Percentiles rank a stretch among this genome's conserved stretches.
phyloP scores from a whole-genome alignment of 495 filamentous ascomycete genomes.

The Staphylotrichum longicolle region DNA sequence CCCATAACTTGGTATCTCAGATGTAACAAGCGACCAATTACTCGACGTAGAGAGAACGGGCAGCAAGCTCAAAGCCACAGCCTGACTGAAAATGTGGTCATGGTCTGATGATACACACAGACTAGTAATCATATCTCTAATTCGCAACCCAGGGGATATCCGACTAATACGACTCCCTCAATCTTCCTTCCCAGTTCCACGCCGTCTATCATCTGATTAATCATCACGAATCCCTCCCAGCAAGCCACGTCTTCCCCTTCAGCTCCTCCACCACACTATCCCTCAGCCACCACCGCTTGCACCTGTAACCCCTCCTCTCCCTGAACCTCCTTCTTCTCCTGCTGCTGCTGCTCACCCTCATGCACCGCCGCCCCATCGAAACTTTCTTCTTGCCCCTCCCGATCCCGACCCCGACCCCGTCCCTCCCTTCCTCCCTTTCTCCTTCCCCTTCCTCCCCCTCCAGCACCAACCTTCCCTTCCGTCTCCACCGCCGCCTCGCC shows the following conservation, averaged over 20 bases:
- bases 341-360: slow-evolving; percentile 10
- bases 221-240: slow-evolving; percentile 27
- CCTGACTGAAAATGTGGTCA: too few species aligned
- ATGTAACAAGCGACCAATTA: too few species aligned
- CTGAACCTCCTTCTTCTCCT: slow-evolving; percentile 18
- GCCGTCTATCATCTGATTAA: too few species aligned
- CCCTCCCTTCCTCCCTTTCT: slow-evolving; percentile 3
- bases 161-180: too few species aligned
- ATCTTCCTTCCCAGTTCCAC: too few species aligned
- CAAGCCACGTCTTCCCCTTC: slow-evolving; percentile 57
- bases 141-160: too few species aligned
- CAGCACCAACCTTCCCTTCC: slow-evolving; percentile 5
- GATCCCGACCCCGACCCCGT: neutral
- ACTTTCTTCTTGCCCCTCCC: slow-evolving; percentile 36
- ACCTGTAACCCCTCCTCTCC: slow-evolving; percentile 16
- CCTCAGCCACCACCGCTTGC: slow-evolving; percentile 47
- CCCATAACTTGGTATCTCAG: too few species aligned
- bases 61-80: too few species aligned
- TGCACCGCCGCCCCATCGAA: slow-evolving; percentile 16
- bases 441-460: neutral
- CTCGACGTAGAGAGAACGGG: too few species aligned
- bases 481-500: neutral
- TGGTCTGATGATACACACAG: too few species aligned
- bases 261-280: slow-evolving; percentile 54
- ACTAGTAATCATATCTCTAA: too few species aligned